Base-by-base conservation (phyloP, 306 rosid species). In the Trifolium pratense region DNA sequence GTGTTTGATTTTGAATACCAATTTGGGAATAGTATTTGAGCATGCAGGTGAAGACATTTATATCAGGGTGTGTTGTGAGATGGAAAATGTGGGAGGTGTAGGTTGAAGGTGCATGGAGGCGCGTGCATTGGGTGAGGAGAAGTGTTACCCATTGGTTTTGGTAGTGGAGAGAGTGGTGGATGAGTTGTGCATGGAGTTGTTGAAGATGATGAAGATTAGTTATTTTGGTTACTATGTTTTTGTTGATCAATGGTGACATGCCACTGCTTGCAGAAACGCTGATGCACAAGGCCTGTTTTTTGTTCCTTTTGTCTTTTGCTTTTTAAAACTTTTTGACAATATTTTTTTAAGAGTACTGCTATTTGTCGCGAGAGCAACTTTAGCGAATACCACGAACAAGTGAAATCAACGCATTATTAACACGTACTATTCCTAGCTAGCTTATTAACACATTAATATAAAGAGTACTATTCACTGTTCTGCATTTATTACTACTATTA, bases 141-240 rank as follows among this genome's bases (percentile, higher is more conserved):
- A 84, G 42, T 10, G 84, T 61, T 18, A 86, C 80, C 84, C 84
- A 87, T 15, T 85, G 71, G 75, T 79, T 85, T 37, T 84, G 84
- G 77, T 63, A 66, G 76, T 84, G 90, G 61, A 78, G 81, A 76
- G 84, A 82, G 32, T 70, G 78, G 26, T 60, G 80, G 71, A 87
- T 12, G 37, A 87, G 83, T 20, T 76, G 85, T 26, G 90, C 89
- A 79, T 87, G 96, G 7, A 89, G 70, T 74, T 85, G 88, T 43
- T 37, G 80, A 34, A 85, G 66, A 77, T 73, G 72, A 34, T 32
- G 11, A 16, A 80, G 62, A 75, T 72, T 74, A 52, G 23, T 52
- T 68, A 87, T 37, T 78, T 62, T 85, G 43, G 39, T 37, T n/a
- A 39, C 42, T 56, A 80, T 67, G 80, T 0, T 66, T 56, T 57